Percentiles rank a stretch among this genome's conserved stretches.
Evolutionary conservation across 345 rosid species (phyloP).

Genomic region (Euphorbia lathyris): DNA sequence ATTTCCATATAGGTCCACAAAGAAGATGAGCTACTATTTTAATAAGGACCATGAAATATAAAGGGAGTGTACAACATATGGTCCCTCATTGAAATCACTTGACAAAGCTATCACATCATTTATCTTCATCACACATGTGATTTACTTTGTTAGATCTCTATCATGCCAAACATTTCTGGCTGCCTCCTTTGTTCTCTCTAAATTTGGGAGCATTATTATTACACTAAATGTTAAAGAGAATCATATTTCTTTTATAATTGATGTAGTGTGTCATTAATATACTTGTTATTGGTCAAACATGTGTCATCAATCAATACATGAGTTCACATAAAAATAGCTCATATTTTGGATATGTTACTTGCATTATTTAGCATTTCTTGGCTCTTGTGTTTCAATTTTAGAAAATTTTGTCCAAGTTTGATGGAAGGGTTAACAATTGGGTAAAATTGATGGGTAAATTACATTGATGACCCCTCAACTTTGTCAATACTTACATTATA

Average conservation of each 20-base stretch:
- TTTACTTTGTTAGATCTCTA: constrained; percentile 29
- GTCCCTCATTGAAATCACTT: constrained; percentile 29
- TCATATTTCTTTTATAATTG: neutral
- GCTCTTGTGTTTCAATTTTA: neutral
- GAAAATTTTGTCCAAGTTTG: no score
- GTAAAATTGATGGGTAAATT: no score
- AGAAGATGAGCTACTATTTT: neutral
- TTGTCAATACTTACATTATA: no score
- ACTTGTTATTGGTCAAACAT: neutral
- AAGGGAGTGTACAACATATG: constrained; percentile 4
- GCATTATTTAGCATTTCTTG: neutral
- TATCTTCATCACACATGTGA: constrained; percentile 33
- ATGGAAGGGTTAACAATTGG: no score
- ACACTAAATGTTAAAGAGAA: no score
- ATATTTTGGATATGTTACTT: neutral
- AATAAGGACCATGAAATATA: constrained; percentile 15
- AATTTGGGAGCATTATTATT: neutral
- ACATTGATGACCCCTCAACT: no score
- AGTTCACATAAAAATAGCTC: neutral
- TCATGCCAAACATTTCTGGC: constrained; percentile 14
- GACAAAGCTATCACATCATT: constrained; percentile 36
- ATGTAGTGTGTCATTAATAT: neutral
- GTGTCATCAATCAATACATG: neutral
- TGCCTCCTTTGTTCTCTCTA: neutral
- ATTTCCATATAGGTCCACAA: neutral